Evolutionary conservation across 148 eudicot species (phyloP), one percentile per base, ranked within the genome.

Genomic region (Nyssa sinensis): DNA sequence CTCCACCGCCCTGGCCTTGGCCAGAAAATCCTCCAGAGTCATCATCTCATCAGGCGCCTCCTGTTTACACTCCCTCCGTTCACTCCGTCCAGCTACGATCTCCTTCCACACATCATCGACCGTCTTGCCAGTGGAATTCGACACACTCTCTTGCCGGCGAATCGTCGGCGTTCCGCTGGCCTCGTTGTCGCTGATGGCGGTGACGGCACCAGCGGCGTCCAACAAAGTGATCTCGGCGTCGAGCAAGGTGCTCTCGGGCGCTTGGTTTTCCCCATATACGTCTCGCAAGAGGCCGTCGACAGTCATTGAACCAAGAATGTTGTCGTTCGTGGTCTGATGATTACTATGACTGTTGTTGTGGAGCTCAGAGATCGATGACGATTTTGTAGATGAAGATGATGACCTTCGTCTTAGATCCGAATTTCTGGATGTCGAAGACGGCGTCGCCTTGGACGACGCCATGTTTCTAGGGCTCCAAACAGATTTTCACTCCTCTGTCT

Each of bases 81-180:
- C 88, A 29, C 55, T 80, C 67, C 64, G 78, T 10, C 88, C 89
- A 0, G 73, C 85, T 44, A 88, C 84, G 67, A 94, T 91, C 81
- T 86, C 97, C 41, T 87, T 85, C 98, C 98, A 94, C 28, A 91
- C 93, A 27, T 93, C 97, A 62, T 93, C 97, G 49, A 68, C 90
- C 69, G 85, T 90, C 88, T 71, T 87, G 65, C 51, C 62, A 16
- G 33, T 66, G 21, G 57, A 32, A 69, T 57, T 59, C 55, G 51
- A 35, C 24, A 11, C 64, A 16, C 72, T 47, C 66, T 62, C 72
- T 14, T 32, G 75, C 66, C 72, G 37, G 11, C 69, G 76, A 61
- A 57, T 64, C 33, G 47, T 27, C 41, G 35, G 76, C 55, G 12
- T 64, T 21, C 61, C 55, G 31, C 25, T 62, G 12, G 37, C 41